These are phyloP conservation scores for Arthrobotrys megalospora DNA, from an alignment of 2,329 filamentous ascomycete species.

Conservation along the genomic window DNA sequence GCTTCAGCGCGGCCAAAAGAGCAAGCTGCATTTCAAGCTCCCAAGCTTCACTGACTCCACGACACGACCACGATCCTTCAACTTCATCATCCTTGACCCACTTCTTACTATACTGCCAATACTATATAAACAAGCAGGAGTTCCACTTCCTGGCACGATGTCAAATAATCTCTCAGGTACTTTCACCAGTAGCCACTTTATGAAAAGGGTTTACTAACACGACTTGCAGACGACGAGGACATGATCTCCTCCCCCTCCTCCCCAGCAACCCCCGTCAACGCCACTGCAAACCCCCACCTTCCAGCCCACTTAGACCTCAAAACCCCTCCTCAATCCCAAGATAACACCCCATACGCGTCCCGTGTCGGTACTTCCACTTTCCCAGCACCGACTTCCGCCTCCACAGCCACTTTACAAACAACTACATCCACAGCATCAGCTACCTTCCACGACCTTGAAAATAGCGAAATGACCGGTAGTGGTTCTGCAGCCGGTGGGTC, in stretches of 20 bases:
- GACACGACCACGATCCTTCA: not conserved
- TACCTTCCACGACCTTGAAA: conserved; percentile 29
- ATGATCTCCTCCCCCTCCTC: conserved; percentile 60
- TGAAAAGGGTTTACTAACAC: not conserved
- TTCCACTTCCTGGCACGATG: conserved; percentile 19
- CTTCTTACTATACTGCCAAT: too few relatives aligned
- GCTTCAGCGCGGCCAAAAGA: conserved; percentile 24
- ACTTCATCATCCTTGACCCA: conserved; percentile 1
- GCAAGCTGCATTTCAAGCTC: conserved; percentile 12
- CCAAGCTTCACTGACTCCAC: conserved; percentile 1
- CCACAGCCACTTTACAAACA: conserved; percentile 38
- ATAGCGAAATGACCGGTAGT: conserved; percentile 12
- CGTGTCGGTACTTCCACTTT: conserved; percentile 21
- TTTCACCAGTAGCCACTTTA: not conserved
- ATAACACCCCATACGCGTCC: conserved; percentile 54
- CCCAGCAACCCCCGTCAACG: conserved; percentile 52
- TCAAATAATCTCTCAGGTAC: conserved; percentile 56
- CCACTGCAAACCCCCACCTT: conserved; percentile 48
- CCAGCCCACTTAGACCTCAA: conserved; percentile 57
- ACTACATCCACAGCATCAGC: conserved; percentile 39
- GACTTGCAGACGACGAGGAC: conserved; percentile 49
- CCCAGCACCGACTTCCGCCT: conserved; percentile 1
- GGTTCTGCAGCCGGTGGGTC: not conserved
- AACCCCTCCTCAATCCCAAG: conserved; percentile 58
- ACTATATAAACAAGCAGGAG: not conserved